These are phyloP conservation scores for Fusarium solani-melongenae DNA, from an alignment of 2,329 filamentous ascomycete genomes.

Conservation along the genomic window DNA sequence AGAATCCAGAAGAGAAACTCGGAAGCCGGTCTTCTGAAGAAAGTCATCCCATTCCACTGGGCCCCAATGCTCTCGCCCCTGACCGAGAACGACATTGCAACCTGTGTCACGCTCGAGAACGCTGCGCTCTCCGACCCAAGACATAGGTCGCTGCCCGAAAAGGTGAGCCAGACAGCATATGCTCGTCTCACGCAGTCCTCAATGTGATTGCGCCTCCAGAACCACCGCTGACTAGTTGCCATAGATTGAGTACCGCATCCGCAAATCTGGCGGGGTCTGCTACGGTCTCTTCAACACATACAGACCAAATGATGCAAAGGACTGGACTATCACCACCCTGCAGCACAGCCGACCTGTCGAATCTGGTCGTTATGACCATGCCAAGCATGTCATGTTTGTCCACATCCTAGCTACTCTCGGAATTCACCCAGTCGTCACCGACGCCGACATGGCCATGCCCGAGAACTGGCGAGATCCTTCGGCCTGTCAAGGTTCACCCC, in stretches of 20 bases:
- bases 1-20: constrained; percentile 51
- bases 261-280: constrained; percentile 68
- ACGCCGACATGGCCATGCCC: constrained; percentile 81
- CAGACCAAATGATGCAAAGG: constrained; percentile 56
- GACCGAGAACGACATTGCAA: constrained; percentile 72
- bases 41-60: constrained; percentile 66
- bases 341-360: constrained; percentile 66
- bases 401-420: constrained; percentile 83
- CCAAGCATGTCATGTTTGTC: constrained; percentile 72
- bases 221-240: constrained; percentile 1
- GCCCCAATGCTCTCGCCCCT: constrained; percentile 76
- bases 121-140: constrained; percentile 62
- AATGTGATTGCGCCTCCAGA: neutral
- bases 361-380: constrained; percentile 49
- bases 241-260: constrained; percentile 48
- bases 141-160: constrained; percentile 64
- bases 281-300: constrained; percentile 83
- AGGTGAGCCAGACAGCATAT: constrained; percentile 53
- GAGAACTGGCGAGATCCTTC: constrained; percentile 69
- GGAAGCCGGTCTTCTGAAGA: constrained; percentile 50
- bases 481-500: constrained; percentile 51
- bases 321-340: constrained; percentile 63
- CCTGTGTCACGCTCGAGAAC: constrained; percentile 66
- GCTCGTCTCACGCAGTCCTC: too few relatives aligned
- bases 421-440: constrained; percentile 71